phyloP scores from a whole-genome alignment of 441 rosid genomes.

The Jatropha podagrica region DNA sequence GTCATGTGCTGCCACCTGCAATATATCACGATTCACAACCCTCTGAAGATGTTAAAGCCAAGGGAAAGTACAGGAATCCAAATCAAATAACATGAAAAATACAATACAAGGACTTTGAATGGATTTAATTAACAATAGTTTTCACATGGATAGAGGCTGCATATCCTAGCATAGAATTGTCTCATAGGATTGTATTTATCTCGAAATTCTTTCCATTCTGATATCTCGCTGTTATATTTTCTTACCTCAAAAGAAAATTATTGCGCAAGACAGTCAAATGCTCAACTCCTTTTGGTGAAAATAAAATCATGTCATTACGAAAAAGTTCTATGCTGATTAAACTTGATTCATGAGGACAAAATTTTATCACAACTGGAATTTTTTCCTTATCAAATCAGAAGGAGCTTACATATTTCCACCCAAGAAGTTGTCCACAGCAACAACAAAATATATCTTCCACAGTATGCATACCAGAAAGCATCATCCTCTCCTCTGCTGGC shows the following conservation, averaged over 20 bases:
- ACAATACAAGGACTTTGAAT: background rate
- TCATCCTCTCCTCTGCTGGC: conserved; percentile 43
- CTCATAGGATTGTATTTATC: too few relatives aligned
- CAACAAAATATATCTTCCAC: conserved; percentile 55
- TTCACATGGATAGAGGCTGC: too few relatives aligned
- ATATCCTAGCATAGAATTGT: too few relatives aligned
- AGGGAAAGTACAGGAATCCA: background rate
- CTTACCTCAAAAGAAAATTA: too few relatives aligned
- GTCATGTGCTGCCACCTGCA: conserved; percentile 47
- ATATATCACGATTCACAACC: background rate
- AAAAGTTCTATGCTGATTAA: background rate
- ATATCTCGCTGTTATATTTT: too few relatives aligned
- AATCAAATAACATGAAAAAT: background rate
- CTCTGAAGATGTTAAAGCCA: background rate
- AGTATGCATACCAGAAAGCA: conserved; percentile 51
- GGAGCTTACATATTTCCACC: conserved; percentile 56
- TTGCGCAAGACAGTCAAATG: too few relatives aligned
- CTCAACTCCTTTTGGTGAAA: too few relatives aligned
- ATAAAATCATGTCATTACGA: background rate
- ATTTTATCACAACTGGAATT: background rate
- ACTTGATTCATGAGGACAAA: background rate
- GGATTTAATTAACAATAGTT: too few relatives aligned
- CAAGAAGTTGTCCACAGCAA: conserved; percentile 54
- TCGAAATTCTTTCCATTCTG: too few relatives aligned
- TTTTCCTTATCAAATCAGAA: background rate